Base-by-base conservation (phyloP, 2,329 filamentous ascomycete species). In the Xylariomycetidae sp. region DNA sequence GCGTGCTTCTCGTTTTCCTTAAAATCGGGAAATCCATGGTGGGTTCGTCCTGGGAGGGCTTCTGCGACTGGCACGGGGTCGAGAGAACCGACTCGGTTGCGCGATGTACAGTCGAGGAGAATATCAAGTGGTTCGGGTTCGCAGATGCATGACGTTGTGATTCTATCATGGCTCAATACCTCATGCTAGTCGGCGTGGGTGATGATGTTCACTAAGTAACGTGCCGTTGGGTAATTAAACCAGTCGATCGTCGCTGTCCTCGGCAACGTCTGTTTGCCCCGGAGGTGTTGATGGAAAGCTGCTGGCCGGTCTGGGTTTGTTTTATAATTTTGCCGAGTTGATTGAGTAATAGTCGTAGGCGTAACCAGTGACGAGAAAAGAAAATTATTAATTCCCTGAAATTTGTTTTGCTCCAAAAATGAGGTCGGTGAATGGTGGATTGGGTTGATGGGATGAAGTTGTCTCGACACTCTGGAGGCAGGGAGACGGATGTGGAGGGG, bases 111-210 rank as follows among this genome's bases (percentile, higher is more conserved):
- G n/a, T n/a, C n/a, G n/a, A n/a, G n/a, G n/a, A n/a, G n/a, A n/a
- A n/a, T n/a, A n/a, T n/a, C n/a, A n/a, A n/a, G n/a, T n/a, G n/a
- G n/a, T n/a, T n/a, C n/a, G n/a, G n/a, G n/a, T n/a, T n/a, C n/a
- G n/a, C n/a, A n/a, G 36, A 46, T 45, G 38, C 48, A 55, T 51
- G 44, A 46, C 43, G 45, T 41, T 42, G 35, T 41, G 36, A 36
- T 30, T 42, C 38, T 48, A 46, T 47, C 40, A 50, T 47, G 44
- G 48, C 48, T 48, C 46, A 46, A 46, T 41, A 45, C 41, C 42
- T 42, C 46, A 46, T 44, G 35, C 43, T 46, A 42, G 29, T 45
- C 35, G 36, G n/a, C n/a, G n/a, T n/a, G n/a, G n/a, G n/a, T n/a
- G n/a, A n/a, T n/a, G n/a, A n/a, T n/a, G n/a, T n/a, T n/a, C n/a